phyloP scores from a whole-genome alignment of 345 rosid species.

The Sisymbrium irio region DNA sequence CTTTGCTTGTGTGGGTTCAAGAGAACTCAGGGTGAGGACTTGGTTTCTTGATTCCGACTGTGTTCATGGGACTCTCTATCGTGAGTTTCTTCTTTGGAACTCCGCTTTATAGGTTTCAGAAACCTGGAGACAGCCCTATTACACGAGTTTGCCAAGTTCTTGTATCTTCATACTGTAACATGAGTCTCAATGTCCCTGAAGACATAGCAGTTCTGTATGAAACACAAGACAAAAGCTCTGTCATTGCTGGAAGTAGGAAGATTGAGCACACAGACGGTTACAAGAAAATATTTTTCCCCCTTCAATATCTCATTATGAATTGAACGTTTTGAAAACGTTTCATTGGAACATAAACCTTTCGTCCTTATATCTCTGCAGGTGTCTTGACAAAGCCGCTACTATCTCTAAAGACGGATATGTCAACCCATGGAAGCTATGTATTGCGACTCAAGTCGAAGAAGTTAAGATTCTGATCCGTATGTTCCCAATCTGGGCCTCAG shows the following conservation, averaged over 20 bases:
- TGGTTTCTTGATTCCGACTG: conserved; percentile 80
- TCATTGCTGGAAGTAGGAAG: conserved; percentile 65
- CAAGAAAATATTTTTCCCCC: conserved; percentile 36
- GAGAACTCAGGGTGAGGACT: conserved; percentile 85
- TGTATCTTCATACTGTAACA: conserved; percentile 64
- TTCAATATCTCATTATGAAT: neutral
- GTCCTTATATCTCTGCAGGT: conserved; percentile 38
- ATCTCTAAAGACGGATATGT: conserved; percentile 49
- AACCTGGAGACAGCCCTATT: conserved; percentile 81
- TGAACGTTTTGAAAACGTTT: neutral
- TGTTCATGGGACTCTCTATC: conserved; percentile 74
- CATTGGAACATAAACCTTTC: neutral
- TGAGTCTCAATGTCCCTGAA: conserved; percentile 48
- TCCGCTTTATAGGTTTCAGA: conserved; percentile 68
- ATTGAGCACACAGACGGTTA: conserved; percentile 63
- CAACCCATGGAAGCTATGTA: conserved; percentile 69
- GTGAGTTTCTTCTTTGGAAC: conserved; percentile 76
- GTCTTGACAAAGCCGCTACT: conserved; percentile 77
- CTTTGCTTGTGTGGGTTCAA: conserved; percentile 74
- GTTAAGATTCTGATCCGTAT: conserved; percentile 75
- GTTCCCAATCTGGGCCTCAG: conserved; percentile 93
- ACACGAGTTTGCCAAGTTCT: conserved; percentile 78
- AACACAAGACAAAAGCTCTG: conserved; percentile 51
- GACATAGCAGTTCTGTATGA: conserved; percentile 60
- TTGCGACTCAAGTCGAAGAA: conserved; percentile 85